phyloP scores from a whole-genome alignment of 176 grass and related monocot genomes.

The Avena eriantha region DNA sequence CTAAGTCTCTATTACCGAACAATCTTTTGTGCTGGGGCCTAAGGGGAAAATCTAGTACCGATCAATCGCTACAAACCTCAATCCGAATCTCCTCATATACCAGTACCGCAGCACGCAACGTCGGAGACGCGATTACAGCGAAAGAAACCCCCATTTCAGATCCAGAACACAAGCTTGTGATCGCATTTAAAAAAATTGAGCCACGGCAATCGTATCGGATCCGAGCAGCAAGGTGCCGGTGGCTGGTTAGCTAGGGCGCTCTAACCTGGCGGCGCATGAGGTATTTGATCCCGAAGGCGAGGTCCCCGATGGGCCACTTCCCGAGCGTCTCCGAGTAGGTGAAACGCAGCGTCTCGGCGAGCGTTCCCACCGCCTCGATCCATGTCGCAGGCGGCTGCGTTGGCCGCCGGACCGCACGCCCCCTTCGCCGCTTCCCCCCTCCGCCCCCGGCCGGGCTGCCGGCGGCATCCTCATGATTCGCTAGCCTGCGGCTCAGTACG shows the following conservation, averaged over 20 bases:
- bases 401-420: conserved; percentile 58
- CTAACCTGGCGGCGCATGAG: conserved; percentile 90
- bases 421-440: conserved; percentile 51
- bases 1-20: conserved; percentile 10
- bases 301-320: conserved; percentile 97
- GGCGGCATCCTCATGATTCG: conserved; percentile 45
- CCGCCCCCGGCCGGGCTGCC: conserved; percentile 40
- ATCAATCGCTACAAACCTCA: not conserved
- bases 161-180: conserved; percentile 36
- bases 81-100: not conserved
- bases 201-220: conserved; percentile 36
- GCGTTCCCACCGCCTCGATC: conserved; percentile 89
- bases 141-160: conserved; percentile 34
- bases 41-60: conserved; percentile 1
- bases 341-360: conserved; percentile 89
- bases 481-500: conserved; percentile 69
- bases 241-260: not conserved
- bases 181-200: not conserved
- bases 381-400: conserved; percentile 86
- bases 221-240: conserved; percentile 9
- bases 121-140: not conserved
- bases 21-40: not conserved
- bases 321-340: conserved; percentile 95
- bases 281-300: conserved; percentile 98
- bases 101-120: conserved; percentile 12